phyloP scores from a whole-genome alignment of 768 basidiomycete genomes.

The Tephrocybe rancida region DNA sequence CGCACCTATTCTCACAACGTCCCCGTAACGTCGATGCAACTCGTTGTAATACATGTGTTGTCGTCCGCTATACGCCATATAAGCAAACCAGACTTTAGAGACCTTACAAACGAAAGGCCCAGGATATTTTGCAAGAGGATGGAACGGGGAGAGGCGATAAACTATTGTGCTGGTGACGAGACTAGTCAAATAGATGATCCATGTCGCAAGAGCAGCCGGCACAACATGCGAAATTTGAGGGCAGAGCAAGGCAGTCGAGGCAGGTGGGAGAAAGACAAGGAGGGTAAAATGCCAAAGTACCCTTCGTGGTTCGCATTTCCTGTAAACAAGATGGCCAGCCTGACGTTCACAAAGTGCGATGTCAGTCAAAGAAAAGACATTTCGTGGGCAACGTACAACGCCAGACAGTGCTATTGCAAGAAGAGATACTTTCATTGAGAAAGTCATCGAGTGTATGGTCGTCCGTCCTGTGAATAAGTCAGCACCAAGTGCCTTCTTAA shows the following conservation, averaged over 20 bases:
- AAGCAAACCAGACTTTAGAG: conserved; percentile 38
- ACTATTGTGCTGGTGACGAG: neutral
- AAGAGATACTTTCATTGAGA: neutral
- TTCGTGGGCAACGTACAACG: neutral
- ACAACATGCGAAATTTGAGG: neutral
- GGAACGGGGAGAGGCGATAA: conserved; percentile 49
- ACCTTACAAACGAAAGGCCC: conserved; percentile 43
- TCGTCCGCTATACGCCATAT: conserved; percentile 34
- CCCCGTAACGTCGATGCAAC: conserved; percentile 54
- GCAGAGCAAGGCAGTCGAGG: neutral
- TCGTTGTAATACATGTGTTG: conserved; percentile 43
- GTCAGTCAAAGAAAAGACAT: neutral
- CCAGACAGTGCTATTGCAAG: neutral
- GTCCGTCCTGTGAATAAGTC: too few species aligned
- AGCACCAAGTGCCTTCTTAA: too few species aligned
- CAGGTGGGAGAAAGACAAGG: conserved; percentile 2
- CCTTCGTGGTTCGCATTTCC: conserved; percentile 6
- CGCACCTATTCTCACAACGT: conserved; percentile 54
- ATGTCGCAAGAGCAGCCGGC: conserved; percentile 2
- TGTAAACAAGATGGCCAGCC: conserved; percentile 9
- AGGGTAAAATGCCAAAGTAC: conserved; percentile 6
- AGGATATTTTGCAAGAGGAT: conserved; percentile 48
- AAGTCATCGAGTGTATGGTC: too few species aligned
- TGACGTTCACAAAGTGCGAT: neutral
- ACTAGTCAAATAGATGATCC: conserved; percentile 2